Base-by-base conservation (phyloP, 257 asterid species). In the Nicotiana otophora region DNA sequence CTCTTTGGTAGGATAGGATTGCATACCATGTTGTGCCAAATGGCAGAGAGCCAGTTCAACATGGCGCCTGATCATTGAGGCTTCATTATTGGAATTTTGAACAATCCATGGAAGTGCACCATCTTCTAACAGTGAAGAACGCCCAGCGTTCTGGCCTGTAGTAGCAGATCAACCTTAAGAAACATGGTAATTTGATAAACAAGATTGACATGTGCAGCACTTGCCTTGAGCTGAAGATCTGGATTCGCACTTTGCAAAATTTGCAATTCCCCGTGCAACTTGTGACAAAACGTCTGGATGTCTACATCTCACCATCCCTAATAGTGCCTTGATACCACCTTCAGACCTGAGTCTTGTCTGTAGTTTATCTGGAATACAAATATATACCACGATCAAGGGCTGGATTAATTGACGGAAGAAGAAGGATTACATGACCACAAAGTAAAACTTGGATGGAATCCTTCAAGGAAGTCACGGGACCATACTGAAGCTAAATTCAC, bases 21-120 rank as follows among this genome's bases (percentile, higher is more conserved):
- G 39, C 82, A 82, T 91, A 96, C 99, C 99, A n/a, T 96, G 99
- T 77, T 96, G 98, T 61, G 99, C 98, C 82, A 96, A 90, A 88
- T 96, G 98, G 87, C 99, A 96, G 58, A 96, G 98, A 64, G 99
- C 99, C 33, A 96, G 97, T 90, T 96, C 99, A 65, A 93, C 96
- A 42, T 96, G 99, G 46, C 99, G 98, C 83, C 98, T 91, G 84
- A 96, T 96, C 61, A 94, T 87, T 12, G 98, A 94, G 28, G 98
- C 99, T 82, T 96, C 99, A 55, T 95, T 94, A 90, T 96, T 94
- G 55, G 97, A 98, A 84, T 96, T 96, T 81, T 94, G 98, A 67
- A 96, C 98, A 82, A 96, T 96, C 99, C 99, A 96, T 30, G 97
- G 88, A 87, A 94, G 86, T 46, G 97, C 97, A 46, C 98, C 97